Evolutionary conservation across 2,329 filamentous ascomycete genomes (phyloP).

Genomic region (Paraphoma sp.): DNA sequence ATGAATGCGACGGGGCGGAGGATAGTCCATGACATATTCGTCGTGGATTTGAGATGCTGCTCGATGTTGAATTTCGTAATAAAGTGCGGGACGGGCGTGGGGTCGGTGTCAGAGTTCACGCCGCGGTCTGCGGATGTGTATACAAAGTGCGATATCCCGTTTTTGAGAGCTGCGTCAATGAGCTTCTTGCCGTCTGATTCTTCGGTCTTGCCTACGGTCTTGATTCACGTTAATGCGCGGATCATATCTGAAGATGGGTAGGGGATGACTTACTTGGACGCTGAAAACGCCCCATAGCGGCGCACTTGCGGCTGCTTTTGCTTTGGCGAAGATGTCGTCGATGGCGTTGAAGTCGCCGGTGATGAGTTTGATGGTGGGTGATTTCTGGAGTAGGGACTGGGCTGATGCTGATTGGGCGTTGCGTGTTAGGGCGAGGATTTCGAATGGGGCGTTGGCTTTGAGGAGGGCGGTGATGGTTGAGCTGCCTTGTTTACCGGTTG

Average conservation of each 20-base stretch:
- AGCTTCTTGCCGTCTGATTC: conserved; percentile 48
- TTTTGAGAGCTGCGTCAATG: conserved; percentile 39
- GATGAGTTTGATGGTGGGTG: conserved; percentile 59
- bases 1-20: conserved; percentile 67
- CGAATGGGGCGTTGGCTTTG: conserved; percentile 44
- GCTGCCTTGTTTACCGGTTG: conserved; percentile 55
- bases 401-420: conserved; percentile 57
- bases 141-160: conserved; percentile 46
- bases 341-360: conserved; percentile 62
- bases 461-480: conserved; percentile 50
- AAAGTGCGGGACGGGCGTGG: conserved; percentile 67
- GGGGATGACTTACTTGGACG: conserved; percentile 26
- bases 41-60: conserved; percentile 57
- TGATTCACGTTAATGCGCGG: background rate
- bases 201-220: conserved; percentile 34
- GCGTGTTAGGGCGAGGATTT: conserved; percentile 65
- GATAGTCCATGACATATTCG: conserved; percentile 63
- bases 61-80: conserved; percentile 67
- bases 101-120: conserved; percentile 53
- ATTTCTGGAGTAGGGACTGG: conserved; percentile 55
- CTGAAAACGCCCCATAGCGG: conserved; percentile 44
- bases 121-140: conserved; percentile 48
- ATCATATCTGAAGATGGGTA: background rate
- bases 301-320: conserved; percentile 36
- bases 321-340: conserved; percentile 57